Conservation (phyloP, 179 eudicot genomes). For the Beta lomatogona region DNA sequence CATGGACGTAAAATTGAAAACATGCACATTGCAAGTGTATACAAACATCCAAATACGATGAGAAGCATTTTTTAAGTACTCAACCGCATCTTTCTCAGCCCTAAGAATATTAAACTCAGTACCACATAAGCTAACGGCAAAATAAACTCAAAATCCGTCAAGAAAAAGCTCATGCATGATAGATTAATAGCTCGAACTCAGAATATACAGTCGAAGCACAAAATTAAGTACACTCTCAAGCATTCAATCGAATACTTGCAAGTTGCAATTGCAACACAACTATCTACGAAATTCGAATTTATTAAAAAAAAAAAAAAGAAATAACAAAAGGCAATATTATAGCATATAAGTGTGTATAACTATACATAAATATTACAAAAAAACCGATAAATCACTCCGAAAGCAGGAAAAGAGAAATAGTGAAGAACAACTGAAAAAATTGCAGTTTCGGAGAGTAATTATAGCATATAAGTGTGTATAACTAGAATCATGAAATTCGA, state of each 20-base stretch:
- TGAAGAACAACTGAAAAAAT: background rate
- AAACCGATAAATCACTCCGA: background rate
- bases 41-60: background rate
- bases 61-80: background rate
- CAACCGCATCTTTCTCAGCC: background rate
- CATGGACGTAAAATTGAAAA: background rate
- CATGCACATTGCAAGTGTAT: background rate
- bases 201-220: background rate
- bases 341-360: too few relatives aligned
- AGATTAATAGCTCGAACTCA: background rate
- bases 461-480: background rate
- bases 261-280: background rate
- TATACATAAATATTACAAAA: background rate
- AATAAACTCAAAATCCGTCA: background rate
- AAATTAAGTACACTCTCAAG: background rate
- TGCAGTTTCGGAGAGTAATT: background rate
- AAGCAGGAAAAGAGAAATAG: background rate
- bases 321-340: background rate
- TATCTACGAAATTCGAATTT: background rate
- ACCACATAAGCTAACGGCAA: background rate
- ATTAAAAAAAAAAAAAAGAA: too few relatives aligned
- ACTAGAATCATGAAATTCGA: background rate
- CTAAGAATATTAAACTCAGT: constrained; percentile 1
- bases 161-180: constrained; percentile 26
- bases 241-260: background rate